phyloP scores from a whole-genome alignment of 495 filamentous ascomycete species.

The Cryomyces minteri region DNA sequence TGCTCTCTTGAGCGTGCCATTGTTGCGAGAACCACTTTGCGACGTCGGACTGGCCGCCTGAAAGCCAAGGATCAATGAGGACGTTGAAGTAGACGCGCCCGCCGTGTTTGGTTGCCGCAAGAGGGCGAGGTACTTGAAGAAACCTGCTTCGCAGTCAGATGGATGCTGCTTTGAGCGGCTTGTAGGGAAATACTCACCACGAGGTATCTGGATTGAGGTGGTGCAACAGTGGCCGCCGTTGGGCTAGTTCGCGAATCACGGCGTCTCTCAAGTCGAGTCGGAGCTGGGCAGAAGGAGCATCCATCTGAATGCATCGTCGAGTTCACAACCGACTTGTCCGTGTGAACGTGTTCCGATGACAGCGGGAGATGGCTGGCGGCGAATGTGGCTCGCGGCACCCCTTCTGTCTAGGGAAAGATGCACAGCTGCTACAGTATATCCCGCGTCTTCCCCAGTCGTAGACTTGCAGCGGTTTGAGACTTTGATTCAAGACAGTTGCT shows the following conservation, averaged over 20 bases:
- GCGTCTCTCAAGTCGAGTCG: slow-evolving; percentile 15
- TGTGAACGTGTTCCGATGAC: no score
- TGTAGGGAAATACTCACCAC: no score
- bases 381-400: no score
- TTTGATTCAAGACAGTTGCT: no score
- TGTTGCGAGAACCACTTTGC: slow-evolving; percentile 35
- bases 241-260: slow-evolving; percentile 15
- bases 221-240: slow-evolving; percentile 28
- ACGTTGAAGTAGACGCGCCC: slow-evolving; percentile 30
- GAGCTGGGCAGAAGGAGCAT: slow-evolving; percentile 13
- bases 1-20: slow-evolving; percentile 29
- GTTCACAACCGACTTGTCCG: no score
- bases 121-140: slow-evolving; percentile 31
- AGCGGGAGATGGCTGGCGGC: no score
- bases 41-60: slow-evolving; percentile 31
- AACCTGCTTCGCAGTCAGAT: slow-evolving; percentile 23
- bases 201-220: slow-evolving; percentile 39
- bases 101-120: slow-evolving; percentile 9
- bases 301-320: neutral
- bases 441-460: no score
- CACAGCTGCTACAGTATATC: no score
- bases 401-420: no score
- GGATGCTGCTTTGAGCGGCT: no score
- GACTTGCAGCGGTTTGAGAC: no score
- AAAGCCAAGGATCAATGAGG: slow-evolving; percentile 37